A percentile compares a stretch with the other conserved stretches of the same genome.
These are phyloP conservation scores for Erodium moschatum DNA, from an alignment of 441 rosid species.

Conservation along the genomic window DNA sequence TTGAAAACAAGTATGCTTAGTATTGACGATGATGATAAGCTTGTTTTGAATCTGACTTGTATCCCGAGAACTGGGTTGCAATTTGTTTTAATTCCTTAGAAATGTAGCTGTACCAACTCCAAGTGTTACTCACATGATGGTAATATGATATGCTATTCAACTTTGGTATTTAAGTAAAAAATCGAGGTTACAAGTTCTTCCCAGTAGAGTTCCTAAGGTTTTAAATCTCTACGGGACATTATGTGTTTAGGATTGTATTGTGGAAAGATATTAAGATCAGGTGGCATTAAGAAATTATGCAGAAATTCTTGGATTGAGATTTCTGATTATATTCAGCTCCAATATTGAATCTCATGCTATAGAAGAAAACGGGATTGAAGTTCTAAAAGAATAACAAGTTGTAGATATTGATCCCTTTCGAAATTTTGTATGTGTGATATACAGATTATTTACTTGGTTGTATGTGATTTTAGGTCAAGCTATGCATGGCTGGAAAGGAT, in stretches of 20 bases:
- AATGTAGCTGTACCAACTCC: too few relatives aligned
- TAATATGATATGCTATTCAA: not conserved
- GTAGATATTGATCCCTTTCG: not conserved
- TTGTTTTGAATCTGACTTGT: too few relatives aligned
- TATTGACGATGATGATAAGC: too few relatives aligned
- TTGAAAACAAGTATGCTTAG: not conserved
- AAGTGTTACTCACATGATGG: not conserved
- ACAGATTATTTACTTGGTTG: not conserved
- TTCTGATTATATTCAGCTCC: not conserved
- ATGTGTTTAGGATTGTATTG: not conserved
- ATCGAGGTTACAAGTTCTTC: not conserved
- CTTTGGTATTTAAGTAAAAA: not conserved
- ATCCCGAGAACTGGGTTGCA: too few relatives aligned
- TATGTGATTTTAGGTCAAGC: conserved; percentile 50
- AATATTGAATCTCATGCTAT: not conserved
- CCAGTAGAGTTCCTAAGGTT: too few relatives aligned
- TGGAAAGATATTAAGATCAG: not conserved
- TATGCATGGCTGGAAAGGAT: conserved; percentile 68
- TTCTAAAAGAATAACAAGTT: not conserved
- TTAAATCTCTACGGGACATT: not conserved
- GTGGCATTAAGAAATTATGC: too few relatives aligned
- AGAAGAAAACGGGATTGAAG: not conserved
- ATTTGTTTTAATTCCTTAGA: too few relatives aligned
- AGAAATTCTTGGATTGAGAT: not conserved
- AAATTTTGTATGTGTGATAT: not conserved